Base-by-base conservation (phyloP, 192 early-diverging fungal genomes). In the Dissophora globulifera region DNA sequence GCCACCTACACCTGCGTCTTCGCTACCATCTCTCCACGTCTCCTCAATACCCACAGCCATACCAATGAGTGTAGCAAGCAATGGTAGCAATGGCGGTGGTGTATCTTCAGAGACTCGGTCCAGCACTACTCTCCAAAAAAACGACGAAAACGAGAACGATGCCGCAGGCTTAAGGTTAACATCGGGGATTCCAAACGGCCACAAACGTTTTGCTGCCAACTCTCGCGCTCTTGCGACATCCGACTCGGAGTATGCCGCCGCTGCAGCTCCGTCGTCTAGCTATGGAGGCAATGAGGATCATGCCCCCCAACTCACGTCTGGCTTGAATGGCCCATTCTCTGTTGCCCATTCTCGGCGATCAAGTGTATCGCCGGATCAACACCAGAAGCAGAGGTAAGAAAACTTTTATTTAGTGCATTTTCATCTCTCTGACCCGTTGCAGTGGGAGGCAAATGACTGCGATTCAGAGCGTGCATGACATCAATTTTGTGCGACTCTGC, bases 1-100 rank as follows among this genome's bases (percentile, higher is more conserved):
- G 62, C 40, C 49, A 75, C 50, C 70, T 13, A 65, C 66, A 20
- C 70, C 70, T n/a, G 66, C 66, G 70, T 62, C 70, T 3, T 56
- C 62, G 2, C 54, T 48, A 0, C 62, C 70, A 0, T 60, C 60
- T 3, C 62, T 66, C 42, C 60, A 66, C 42, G 64, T 75, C 25
- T 74, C 69, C 4, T 43, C 66, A 7, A 45, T 42, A 15, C 51
- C 62, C 26, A 27, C 49, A n/a, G n/a, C n/a, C n/a, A n/a, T n/a
- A n/a, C n/a, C n/a, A n/a, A n/a, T n/a, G n/a, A n/a, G 43, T n/a
- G 9, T n/a, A n/a, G n/a, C 13, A 26, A 27, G 42, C 43, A 40
- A 26, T 46, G 25, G 26, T 15, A 48, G 9, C 45, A 31, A 50
- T 45, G 20, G 2, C 15, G 41, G 50, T 23, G 25, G 48, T 7